Evolutionary conservation across 2,329 filamentous ascomycete species (phyloP).

Genomic region (Aureobasidium sp.): DNA sequence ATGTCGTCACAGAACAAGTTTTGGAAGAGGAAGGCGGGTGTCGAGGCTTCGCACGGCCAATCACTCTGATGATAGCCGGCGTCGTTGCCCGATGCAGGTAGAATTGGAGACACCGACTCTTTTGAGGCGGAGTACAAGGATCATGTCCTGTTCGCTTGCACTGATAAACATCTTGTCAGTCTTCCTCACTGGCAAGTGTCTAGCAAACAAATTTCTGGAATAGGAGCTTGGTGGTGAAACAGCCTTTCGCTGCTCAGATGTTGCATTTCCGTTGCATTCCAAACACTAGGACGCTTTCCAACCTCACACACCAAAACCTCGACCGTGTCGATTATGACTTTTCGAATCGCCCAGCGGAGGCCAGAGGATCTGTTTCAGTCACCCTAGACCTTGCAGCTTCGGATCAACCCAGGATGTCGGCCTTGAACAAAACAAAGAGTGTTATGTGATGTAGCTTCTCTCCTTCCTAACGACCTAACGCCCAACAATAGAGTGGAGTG

Average conservation of each 20-base stretch:
- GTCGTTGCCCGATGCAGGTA: neutral
- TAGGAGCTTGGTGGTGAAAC: neutral
- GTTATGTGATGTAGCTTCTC: neutral
- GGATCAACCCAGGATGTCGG: neutral
- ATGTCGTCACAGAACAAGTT: conserved; percentile 12
- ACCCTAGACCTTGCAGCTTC: neutral
- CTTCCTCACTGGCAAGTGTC: neutral
- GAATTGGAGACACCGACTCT: neutral
- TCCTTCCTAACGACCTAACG: neutral
- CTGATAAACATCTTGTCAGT: neutral
- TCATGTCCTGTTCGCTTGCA: neutral
- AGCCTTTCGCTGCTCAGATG: neutral
- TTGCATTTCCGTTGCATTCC: neutral
- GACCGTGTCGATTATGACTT: neutral
- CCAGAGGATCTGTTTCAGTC: neutral
- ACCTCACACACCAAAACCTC: neutral
- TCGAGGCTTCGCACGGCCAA: conserved; percentile 8
- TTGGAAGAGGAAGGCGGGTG: neutral
- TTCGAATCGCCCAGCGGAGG: no score
- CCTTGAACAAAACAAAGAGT: neutral
- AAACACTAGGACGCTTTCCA: neutral
- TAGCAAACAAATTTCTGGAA: neutral
- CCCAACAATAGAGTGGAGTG: neutral
- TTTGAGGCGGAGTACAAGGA: neutral
- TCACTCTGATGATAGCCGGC: neutral